These are phyloP conservation scores for Leptographium wingfieldii DNA, from an alignment of 2,329 filamentous ascomycete genomes.

Conservation along the genomic window DNA sequence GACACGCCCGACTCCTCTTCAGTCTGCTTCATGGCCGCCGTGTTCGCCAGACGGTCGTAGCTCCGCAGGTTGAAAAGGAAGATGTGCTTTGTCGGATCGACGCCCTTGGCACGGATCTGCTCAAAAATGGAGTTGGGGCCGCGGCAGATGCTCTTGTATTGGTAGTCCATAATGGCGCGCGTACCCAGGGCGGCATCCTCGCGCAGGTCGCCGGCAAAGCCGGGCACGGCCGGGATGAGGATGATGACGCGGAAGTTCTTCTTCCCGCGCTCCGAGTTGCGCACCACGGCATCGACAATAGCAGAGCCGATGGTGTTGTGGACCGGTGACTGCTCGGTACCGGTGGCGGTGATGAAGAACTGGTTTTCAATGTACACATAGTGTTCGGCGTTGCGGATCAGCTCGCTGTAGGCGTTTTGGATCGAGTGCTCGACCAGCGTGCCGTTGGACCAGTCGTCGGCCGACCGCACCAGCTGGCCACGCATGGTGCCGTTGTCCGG, in stretches of 20 bases:
- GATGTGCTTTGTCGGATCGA: conserved; percentile 69
- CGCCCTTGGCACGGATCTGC: conserved; percentile 56
- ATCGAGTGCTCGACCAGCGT: conserved; percentile 77
- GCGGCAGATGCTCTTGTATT: conserved; percentile 90
- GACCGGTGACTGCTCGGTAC: conserved; percentile 72
- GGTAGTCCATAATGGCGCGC: conserved; percentile 94
- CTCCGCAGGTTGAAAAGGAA: conserved; percentile 91
- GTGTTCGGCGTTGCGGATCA: conserved; percentile 79
- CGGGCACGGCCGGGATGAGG: conserved; percentile 80
- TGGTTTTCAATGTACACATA: conserved; percentile 98
- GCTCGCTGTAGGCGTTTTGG: conserved; percentile 72
- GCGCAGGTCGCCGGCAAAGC: conserved; percentile 83
- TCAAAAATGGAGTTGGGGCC: conserved; percentile 86
- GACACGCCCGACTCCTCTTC: conserved; percentile 68
- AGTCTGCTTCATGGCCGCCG: conserved; percentile 55
- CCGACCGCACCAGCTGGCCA: conserved; percentile 80
- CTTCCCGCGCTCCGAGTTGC: conserved; percentile 65
- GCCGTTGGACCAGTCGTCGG: conserved; percentile 86
- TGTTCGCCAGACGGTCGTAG: conserved; percentile 86
- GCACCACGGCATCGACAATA: conserved; percentile 81
- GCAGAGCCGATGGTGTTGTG: conserved; percentile 78
- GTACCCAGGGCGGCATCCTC: conserved; percentile 76
- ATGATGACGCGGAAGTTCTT: conserved; percentile 79
- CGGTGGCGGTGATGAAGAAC: conserved; percentile 94
- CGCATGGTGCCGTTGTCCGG: conserved; percentile 58